phyloP scores from a whole-genome alignment of 2,329 filamentous ascomycete species.

The Trichoderma citrinoviride region DNA sequence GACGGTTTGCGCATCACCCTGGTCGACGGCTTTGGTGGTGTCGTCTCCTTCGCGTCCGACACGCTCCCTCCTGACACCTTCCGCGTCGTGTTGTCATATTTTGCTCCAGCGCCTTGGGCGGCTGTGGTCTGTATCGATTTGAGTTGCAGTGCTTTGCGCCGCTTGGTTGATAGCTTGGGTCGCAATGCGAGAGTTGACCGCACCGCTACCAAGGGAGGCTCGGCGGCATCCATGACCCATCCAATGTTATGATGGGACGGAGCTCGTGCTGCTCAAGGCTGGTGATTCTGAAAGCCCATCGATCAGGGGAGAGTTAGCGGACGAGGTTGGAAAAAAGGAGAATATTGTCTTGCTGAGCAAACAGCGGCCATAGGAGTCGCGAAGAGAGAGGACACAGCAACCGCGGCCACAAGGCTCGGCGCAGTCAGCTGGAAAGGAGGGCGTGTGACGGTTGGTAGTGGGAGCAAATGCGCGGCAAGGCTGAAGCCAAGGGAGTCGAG shows the following conservation, averaged over 20 bases:
- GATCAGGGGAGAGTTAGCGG: neutral
- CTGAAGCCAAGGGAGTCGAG: neutral
- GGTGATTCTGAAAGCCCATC: conserved; percentile 8
- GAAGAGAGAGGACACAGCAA: neutral
- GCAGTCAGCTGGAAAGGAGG: neutral
- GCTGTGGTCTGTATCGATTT: conserved; percentile 1
- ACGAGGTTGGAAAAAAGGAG: neutral
- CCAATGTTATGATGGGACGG: conserved; percentile 17
- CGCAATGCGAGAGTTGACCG: conserved; percentile 22
- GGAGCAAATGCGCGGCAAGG: neutral
- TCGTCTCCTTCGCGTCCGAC: conserved; percentile 20
- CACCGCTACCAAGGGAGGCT: conserved; percentile 24
- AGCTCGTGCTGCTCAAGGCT: conserved; percentile 23
- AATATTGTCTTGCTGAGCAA: neutral
- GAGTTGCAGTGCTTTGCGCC: conserved; percentile 12
- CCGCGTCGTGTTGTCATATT: conserved; percentile 18
- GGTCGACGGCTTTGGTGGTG: conserved; percentile 17
- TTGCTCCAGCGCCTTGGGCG: neutral
- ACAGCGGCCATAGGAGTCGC: neutral
- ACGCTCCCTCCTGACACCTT: neutral
- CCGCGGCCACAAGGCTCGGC: neutral
- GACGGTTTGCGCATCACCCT: conserved; percentile 24
- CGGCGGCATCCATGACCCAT: conserved; percentile 28
- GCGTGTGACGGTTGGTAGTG: neutral
- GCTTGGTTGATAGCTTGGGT: conserved; percentile 14